Evolutionary conservation across 441 rosid species (phyloP).

Genomic region (Erodium chrysanthum): DNA sequence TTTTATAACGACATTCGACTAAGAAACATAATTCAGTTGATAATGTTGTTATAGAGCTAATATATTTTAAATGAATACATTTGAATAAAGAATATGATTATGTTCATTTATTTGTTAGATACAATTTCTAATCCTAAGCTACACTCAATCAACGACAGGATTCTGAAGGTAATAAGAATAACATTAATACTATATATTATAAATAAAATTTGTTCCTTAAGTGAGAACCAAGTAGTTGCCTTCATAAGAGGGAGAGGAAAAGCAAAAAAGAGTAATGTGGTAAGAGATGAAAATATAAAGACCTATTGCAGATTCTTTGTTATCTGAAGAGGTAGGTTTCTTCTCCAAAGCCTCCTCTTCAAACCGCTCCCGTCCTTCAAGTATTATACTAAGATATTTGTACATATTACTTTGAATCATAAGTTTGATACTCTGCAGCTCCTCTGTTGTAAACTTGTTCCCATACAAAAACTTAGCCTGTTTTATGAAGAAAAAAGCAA

Average conservation of each 20-base stretch:
- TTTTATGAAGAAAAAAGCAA: neutral
- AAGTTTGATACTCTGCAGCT: slow-evolving; percentile 79
- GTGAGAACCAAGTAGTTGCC: too few relatives aligned
- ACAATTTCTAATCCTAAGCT: neutral
- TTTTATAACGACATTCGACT: too few relatives aligned
- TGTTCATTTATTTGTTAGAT: neutral
- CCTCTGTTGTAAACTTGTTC: slow-evolving; percentile 66
- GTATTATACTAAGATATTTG: slow-evolving; percentile 84
- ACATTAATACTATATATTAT: too few relatives aligned
- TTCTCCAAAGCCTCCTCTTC: slow-evolving; percentile 77
- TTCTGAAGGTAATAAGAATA: neutral
- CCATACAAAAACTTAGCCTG: slow-evolving; percentile 98
- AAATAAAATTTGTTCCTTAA: too few relatives aligned
- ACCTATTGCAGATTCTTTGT: neutral
- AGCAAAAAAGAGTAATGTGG: neutral
- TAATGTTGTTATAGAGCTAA: too few relatives aligned
- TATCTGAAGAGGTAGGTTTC: slow-evolving; percentile 23
- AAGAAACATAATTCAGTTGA: too few relatives aligned
- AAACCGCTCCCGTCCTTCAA: slow-evolving; percentile 93
- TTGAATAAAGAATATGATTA: neutral
- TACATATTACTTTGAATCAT: slow-evolving; percentile 99
- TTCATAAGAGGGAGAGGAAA: too few relatives aligned
- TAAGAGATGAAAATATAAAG: neutral
- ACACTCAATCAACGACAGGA: neutral
- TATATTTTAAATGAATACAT: too few relatives aligned